Evolutionary conservation across 805 yeast genomes (phyloP).

Genomic region (Lipomyces sp.): DNA sequence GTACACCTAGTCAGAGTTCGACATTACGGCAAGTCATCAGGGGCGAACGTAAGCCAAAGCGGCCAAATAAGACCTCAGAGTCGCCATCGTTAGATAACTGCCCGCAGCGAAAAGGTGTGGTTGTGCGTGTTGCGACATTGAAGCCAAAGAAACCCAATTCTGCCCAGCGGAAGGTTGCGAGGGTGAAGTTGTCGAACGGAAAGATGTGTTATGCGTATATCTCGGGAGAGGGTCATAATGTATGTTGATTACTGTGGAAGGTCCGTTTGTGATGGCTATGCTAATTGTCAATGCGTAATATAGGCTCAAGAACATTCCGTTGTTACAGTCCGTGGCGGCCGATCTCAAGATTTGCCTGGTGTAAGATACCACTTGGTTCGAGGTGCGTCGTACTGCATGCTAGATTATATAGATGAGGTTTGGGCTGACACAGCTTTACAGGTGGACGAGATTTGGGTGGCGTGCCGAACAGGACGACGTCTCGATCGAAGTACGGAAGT

Average conservation of each 20-base stretch:
- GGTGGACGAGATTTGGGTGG: constrained; percentile 84
- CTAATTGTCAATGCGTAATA: neutral
- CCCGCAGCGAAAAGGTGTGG: constrained; percentile 93
- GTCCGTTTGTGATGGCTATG: neutral
- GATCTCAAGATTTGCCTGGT: constrained; percentile 98
- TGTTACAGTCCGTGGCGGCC: constrained; percentile 95
- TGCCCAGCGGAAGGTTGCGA: constrained; percentile 94
- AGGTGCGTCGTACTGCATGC: constrained; percentile 53
- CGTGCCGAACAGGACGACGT: constrained; percentile 87
- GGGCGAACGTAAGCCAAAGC: constrained; percentile 63
- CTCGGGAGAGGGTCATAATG: constrained; percentile 97
- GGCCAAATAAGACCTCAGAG: constrained; percentile 52
- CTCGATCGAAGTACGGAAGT: constrained; percentile 93
- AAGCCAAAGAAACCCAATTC: constrained; percentile 99
- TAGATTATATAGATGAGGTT: neutral
- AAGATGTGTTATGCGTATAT: constrained; percentile 88
- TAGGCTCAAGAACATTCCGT: constrained; percentile 92
- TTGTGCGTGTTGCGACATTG: constrained; percentile 87
- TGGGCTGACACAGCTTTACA: constrained; percentile 1
- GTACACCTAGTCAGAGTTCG: constrained; percentile 47
- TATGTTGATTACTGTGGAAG: constrained; percentile 39
- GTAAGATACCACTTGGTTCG: constrained; percentile 92
- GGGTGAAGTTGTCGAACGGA: constrained; percentile 91
- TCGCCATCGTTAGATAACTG: constrained; percentile 83
- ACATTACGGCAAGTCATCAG: constrained; percentile 78